Evolutionary conservation across 2,329 filamentous ascomycete species (phyloP).

Genomic region (Colletotrichum sp.): DNA sequence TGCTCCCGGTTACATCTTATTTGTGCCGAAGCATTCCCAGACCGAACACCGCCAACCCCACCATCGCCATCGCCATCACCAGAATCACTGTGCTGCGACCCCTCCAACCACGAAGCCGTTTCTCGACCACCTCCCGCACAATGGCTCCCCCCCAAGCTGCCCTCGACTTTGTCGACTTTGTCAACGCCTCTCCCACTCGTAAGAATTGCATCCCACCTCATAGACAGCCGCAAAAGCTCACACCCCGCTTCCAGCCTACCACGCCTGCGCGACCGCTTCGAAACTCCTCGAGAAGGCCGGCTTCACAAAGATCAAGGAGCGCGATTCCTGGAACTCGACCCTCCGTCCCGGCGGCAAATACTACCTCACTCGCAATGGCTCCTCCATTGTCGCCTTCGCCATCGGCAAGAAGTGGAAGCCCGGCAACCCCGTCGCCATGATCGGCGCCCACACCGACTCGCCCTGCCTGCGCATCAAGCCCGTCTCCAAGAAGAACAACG

Average conservation of each 20-base stretch:
- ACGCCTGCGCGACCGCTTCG: conserved; percentile 84
- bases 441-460: conserved; percentile 96
- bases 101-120: conserved; percentile 8
- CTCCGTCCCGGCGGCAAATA: conserved; percentile 91
- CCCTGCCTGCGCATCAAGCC: conserved; percentile 93
- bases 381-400: conserved; percentile 90
- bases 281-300: conserved; percentile 80
- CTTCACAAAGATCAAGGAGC: conserved; percentile 88
- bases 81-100: conserved; percentile 1
- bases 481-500: conserved; percentile 84
- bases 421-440: conserved; percentile 89
- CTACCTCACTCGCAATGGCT: conserved; percentile 92
- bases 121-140: conserved; percentile 36
- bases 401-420: conserved; percentile 90
- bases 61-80: conserved; percentile 10
- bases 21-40: conserved; percentile 10
- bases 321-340: conserved; percentile 82
- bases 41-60: neutral
- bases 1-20: conserved; percentile 10
- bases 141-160: conserved; percentile 65
- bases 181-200: conserved; percentile 95
- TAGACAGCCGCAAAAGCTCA: neutral
- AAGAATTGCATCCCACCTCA: conserved; percentile 38
- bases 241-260: conserved; percentile 70
- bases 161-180: conserved; percentile 88